Evolutionary conservation across 768 basidiomycete species (phyloP).

Genomic region (Amanita molliuscula): DNA sequence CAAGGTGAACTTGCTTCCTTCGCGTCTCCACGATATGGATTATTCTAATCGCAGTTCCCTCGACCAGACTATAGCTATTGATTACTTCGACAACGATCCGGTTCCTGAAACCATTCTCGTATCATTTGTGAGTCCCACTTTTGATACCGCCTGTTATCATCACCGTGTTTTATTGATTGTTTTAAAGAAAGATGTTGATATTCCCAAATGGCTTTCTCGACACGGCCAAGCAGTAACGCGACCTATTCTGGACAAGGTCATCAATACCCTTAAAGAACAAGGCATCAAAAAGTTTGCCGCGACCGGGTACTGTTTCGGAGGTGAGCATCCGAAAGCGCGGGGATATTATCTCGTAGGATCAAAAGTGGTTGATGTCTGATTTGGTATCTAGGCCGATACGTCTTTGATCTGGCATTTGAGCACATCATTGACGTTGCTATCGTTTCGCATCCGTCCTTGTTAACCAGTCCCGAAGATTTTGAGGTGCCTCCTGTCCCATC

Average conservation of each 20-base stretch:
- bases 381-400: conserved; percentile 33
- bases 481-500: conserved; percentile 26
- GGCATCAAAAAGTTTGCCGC: conserved; percentile 52
- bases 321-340: conserved; percentile 16
- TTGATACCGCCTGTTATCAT: neutral
- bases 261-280: conserved; percentile 42
- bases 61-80: conserved; percentile 24
- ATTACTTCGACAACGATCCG: conserved; percentile 33
- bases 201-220: conserved; percentile 29
- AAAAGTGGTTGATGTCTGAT: neutral
- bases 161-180: neutral
- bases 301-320: conserved; percentile 65
- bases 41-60: neutral
- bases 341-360: no score
- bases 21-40: neutral
- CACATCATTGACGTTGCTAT: conserved; percentile 36
- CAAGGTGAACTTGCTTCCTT: conserved; percentile 12
- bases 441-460: conserved; percentile 53
- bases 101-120: conserved; percentile 24
- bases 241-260: conserved; percentile 43
- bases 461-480: conserved; percentile 49
- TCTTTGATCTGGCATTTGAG: conserved; percentile 54
- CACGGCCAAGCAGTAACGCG: conserved; percentile 33
- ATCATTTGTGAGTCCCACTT: conserved; percentile 11
- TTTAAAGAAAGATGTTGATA: conserved; percentile 23